phyloP scores from a whole-genome alignment of 2,329 filamentous ascomycete genomes.

The Aspergillus felis region DNA sequence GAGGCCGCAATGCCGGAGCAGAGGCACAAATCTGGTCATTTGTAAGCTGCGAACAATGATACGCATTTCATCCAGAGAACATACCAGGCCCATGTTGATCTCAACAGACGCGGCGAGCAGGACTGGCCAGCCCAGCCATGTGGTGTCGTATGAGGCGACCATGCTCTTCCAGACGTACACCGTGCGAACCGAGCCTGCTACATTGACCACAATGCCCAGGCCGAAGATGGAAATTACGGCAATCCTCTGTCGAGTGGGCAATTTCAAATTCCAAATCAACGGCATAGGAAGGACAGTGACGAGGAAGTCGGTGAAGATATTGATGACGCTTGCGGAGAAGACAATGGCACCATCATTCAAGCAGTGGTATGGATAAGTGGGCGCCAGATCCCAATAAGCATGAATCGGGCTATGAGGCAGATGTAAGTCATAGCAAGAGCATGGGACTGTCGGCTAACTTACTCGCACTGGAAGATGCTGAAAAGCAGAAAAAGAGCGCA shows the following conservation, averaged over 20 bases:
- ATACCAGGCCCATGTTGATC: slow-evolving; percentile 34
- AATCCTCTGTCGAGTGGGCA: slow-evolving; percentile 33
- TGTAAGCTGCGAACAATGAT: not conserved
- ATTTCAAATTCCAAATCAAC: slow-evolving; percentile 37
- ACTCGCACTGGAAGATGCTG: slow-evolving; percentile 41
- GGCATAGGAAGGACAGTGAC: slow-evolving; percentile 38
- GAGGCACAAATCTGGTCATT: slow-evolving; percentile 33
- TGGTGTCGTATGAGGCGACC: slow-evolving; percentile 28
- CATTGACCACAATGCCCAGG: slow-evolving; percentile 33
- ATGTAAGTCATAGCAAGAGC: not conserved
- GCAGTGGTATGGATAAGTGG: slow-evolving; percentile 24
- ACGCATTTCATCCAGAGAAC: slow-evolving; percentile 2
- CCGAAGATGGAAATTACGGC: slow-evolving; percentile 38
- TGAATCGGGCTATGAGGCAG: slow-evolving; percentile 24
- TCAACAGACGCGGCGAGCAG: slow-evolving; percentile 30
- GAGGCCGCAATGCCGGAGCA: slow-evolving; percentile 33
- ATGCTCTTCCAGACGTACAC: slow-evolving; percentile 33
- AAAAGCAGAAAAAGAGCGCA: slow-evolving; percentile 29
- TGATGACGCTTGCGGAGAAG: slow-evolving; percentile 34
- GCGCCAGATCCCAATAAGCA: slow-evolving; percentile 30
- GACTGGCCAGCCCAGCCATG: slow-evolving; percentile 34
- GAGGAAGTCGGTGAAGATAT: slow-evolving; percentile 36
- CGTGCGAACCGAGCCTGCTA: slow-evolving; percentile 32
- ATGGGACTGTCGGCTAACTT: slow-evolving; percentile 11
- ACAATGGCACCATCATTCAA: slow-evolving; percentile 26